Percentiles rank a stretch among this genome's conserved stretches.
Evolutionary conservation across 1,284 basidiomycete species (phyloP).

Genomic region (Ustilago xerochloae): DNA sequence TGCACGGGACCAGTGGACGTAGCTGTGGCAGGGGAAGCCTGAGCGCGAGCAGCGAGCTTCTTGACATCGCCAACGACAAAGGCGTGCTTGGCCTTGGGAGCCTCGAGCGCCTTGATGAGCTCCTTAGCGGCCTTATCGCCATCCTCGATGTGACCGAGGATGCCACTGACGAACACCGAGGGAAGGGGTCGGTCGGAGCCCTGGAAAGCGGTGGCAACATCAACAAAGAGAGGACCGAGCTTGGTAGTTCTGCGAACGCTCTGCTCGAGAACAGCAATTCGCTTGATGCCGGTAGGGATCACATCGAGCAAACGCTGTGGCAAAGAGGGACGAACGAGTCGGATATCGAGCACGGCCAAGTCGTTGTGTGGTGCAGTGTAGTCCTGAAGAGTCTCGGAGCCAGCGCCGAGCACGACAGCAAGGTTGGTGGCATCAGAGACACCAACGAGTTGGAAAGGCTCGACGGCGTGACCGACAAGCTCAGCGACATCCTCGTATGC

Average conservation of each 20-base stretch:
- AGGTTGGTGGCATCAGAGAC: slow-evolving; percentile 48
- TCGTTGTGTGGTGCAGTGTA: slow-evolving; percentile 57
- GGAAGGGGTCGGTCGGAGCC: slow-evolving; percentile 69
- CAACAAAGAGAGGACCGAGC: slow-evolving; percentile 88
- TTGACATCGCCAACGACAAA: slow-evolving; percentile 68
- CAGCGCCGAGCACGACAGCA: slow-evolving; percentile 62
- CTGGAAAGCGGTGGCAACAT: slow-evolving; percentile 81
- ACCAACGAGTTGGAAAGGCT: slow-evolving; percentile 59
- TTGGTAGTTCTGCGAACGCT: slow-evolving; percentile 80
- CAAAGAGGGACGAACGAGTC: slow-evolving; percentile 81
- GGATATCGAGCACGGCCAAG: slow-evolving; percentile 77
- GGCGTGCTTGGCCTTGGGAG: slow-evolving; percentile 53
- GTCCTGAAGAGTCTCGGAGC: slow-evolving; percentile 68
- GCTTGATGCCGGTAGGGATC: slow-evolving; percentile 77
- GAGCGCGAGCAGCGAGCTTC: slow-evolving; percentile 65
- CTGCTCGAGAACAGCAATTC: slow-evolving; percentile 87
- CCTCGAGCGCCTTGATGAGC: slow-evolving; percentile 48
- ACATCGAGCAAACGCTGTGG: slow-evolving; percentile 75
- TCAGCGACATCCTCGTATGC: slow-evolving; percentile 55
- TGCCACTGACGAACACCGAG: slow-evolving; percentile 52
- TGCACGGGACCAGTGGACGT: slow-evolving; percentile 33
- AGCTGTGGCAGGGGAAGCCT: slow-evolving; percentile 43
- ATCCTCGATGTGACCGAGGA: slow-evolving; percentile 53
- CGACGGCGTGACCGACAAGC: slow-evolving; percentile 54
- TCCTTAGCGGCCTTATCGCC: slow-evolving; percentile 52